Conservation (phyloP, 164 flowering plant genomes). For the Buxus sempervirens region DNA sequence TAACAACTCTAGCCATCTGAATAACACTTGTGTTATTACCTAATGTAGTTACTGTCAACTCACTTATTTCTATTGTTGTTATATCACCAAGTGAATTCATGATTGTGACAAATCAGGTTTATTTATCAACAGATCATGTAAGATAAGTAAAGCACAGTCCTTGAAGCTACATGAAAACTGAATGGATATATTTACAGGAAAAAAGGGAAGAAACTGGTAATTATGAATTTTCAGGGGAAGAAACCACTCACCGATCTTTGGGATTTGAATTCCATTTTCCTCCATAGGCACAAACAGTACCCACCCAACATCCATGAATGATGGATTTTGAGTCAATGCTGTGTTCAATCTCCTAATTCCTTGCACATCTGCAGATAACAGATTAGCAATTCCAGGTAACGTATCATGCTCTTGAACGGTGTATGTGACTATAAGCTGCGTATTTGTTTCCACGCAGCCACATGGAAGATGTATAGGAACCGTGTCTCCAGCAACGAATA, state of each 20-base stretch:
- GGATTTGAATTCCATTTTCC: conserved; percentile 25
- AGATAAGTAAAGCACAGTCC: too few species aligned
- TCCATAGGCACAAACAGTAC: conserved; percentile 64
- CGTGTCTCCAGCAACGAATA: conserved; percentile 1
- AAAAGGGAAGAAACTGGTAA: neutral
- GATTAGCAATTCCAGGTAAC: conserved; percentile 29
- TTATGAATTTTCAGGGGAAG: neutral
- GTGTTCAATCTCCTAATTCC: conserved; percentile 39
- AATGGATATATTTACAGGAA: neutral
- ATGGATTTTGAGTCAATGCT: conserved; percentile 20
- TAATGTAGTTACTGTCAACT: too few species aligned
- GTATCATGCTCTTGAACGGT: conserved; percentile 57
- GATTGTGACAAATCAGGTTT: neutral
- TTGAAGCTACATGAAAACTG: too few species aligned
- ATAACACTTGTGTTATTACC: too few species aligned
- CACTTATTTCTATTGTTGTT: too few species aligned
- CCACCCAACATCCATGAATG: conserved; percentile 43
- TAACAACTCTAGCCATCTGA: too few species aligned
- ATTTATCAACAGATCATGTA: too few species aligned
- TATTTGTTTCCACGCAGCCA: conserved; percentile 37
- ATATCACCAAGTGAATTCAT: neutral
- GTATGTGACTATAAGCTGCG: conserved; percentile 49
- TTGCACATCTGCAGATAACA: conserved; percentile 29
- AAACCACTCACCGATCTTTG: conserved; percentile 17
- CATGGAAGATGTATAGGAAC: conserved; percentile 38